Percentiles rank a stretch among this genome's conserved stretches.
phyloP scores from a whole-genome alignment of 306 rosid species.

The Acacia crassicarpa region DNA sequence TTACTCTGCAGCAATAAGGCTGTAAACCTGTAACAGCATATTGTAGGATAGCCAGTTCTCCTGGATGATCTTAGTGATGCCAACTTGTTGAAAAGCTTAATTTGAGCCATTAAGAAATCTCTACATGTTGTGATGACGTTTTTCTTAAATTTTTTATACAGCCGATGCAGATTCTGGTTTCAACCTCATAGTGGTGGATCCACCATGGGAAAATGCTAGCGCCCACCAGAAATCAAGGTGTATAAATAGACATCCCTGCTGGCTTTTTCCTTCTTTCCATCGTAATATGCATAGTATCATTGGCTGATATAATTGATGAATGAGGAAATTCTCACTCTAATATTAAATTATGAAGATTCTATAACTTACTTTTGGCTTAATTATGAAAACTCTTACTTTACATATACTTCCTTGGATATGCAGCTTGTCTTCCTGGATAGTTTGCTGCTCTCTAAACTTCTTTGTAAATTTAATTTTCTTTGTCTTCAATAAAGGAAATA shows the following conservation, averaged over 20 bases:
- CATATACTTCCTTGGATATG: constrained; percentile 19
- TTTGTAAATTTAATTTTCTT: not conserved
- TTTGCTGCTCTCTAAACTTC: not conserved
- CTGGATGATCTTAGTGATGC: constrained; percentile 22
- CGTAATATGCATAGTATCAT: not conserved
- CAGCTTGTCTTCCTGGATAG: constrained; percentile 5
- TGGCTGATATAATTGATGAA: not conserved
- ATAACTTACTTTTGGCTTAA: not conserved
- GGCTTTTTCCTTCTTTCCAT: not conserved
- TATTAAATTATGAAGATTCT: not conserved
- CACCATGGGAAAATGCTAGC: constrained; percentile 99
- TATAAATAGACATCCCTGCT: not conserved
- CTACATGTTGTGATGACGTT: not conserved
- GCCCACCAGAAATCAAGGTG: constrained; percentile 80
- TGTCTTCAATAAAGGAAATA: not conserved
- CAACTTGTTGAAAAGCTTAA: constrained; percentile 16
- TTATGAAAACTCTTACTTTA: constrained; percentile 7
- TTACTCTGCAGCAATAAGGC: not conserved
- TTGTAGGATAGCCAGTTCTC: constrained; percentile 8
- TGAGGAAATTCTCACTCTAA: not conserved
- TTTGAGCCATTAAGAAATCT: constrained; percentile 2
- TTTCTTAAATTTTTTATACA: constrained; percentile 30
- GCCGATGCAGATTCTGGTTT: constrained; percentile 64
- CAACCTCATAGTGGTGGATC: constrained; percentile 80
- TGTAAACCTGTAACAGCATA: not conserved